Base-by-base conservation (phyloP, 176 grass and related monocot species). In the Paspalum vaginatum region DNA sequence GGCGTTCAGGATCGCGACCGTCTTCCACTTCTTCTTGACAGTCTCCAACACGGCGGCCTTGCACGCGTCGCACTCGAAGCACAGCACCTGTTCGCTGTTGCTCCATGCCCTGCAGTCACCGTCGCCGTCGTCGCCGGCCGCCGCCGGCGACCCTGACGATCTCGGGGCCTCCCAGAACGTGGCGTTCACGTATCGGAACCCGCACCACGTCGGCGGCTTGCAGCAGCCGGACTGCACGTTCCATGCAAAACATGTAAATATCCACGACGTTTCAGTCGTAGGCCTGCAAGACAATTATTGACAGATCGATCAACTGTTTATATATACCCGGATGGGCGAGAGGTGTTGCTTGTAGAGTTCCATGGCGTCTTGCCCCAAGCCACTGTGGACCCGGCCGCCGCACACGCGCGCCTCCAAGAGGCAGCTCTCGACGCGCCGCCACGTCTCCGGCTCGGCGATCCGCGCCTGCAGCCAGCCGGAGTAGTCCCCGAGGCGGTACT, bases 41-140 rank as follows among this genome's bases (percentile, higher is more conserved):
- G 83, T 93, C 22, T 83, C 90, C 44, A 97, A 72, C 77, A 91
- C 88, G 60, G 85, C 90, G 16, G 76, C 85, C 82, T 92, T 90
- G 90, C 93, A 96, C 1, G 90, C 87, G 47, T 96, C 86, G 79
- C 93, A 92, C 44, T 63, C 70, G 64, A 90, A 96, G 78, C 93
- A 96, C 37, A 96, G 81, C 40, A 79, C 74, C 15, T 43, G 43
- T 67, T 38, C 60, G 38, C 88, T 71, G 42, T 88, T 96, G 74
- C 82, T 91, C 90, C 93, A 96, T 9, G 70, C 83, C 51, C 68
- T 70, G 82, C 93, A 96, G 81, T 90, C 90, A 2, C 44, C 51
- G 74, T 88, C 71, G 6, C 32, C 32, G 32, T 32, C 32, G 32
- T 32, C 32, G 32, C 50, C 58, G 18, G 54, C 11, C 11, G 26